phyloP scores from a whole-genome alignment of 2,329 filamentous ascomycete species.

The Monosporascus sp. region DNA sequence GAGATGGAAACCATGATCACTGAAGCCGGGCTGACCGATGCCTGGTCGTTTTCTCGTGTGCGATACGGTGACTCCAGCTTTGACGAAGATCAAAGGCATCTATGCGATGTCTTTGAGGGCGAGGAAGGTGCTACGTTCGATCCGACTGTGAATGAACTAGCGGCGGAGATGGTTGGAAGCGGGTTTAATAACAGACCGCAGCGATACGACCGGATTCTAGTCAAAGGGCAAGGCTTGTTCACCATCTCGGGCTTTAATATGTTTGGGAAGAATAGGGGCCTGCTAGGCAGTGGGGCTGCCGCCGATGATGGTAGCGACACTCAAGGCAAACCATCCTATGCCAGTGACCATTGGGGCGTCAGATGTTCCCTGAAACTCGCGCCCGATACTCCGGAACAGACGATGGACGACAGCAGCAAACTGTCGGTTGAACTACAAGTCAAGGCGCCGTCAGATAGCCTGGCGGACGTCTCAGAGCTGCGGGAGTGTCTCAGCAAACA shows the following conservation, averaged over 20 bases:
- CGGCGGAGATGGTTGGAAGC: conserved; percentile 42
- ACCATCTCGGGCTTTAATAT: conserved; percentile 46
- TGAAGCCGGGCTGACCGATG: conserved; percentile 44
- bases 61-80: conserved; percentile 36
- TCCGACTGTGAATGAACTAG: conserved; percentile 50
- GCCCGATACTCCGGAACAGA: conserved; percentile 2
- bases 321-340: conserved; percentile 21
- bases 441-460: conserved; percentile 20
- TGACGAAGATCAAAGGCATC: conserved; percentile 12
- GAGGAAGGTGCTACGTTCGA: conserved; percentile 64
- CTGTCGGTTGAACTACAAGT: conserved; percentile 30
- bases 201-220: conserved; percentile 59
- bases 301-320: neutral
- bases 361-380: conserved; percentile 35
- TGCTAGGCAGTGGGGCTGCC: conserved; percentile 4
- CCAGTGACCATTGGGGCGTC: conserved; percentile 57
- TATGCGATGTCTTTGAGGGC: conserved; percentile 43
- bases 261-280: conserved; percentile 44
- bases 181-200: conserved; percentile 53
- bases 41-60: conserved; percentile 43
- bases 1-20: conserved; percentile 42
- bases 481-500: conserved; percentile 31
- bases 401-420: conserved; percentile 15
- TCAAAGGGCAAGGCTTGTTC: conserved; percentile 37
- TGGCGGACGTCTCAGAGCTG: conserved; percentile 31